Evolutionary conservation across 1,284 basidiomycete genomes (phyloP), one percentile per base, ranked within the genome.

Genomic region (Caloboletus inedulis): DNA sequence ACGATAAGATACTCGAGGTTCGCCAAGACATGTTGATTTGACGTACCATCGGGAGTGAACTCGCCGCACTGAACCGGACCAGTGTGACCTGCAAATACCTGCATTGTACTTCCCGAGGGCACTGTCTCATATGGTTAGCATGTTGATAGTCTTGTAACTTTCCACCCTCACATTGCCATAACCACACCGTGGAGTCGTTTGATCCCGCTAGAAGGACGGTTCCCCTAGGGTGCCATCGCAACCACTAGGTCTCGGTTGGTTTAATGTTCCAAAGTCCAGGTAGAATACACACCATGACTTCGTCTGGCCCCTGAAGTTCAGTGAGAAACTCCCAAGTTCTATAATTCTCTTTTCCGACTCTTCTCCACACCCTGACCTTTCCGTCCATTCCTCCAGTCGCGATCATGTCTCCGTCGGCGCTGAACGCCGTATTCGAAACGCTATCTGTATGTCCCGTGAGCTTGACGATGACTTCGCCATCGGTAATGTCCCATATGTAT

Each of bases 301-400:
- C 96, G 71, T 97, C 94, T 13, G 93, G 92, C 3, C 94, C 95
- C 64, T 95, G 89, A 45, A 98, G 74, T 68, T 90, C 90, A 8
- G 91, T 93, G 66, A 97, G 74, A 69, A 98, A 95, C 69, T 94
- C 92, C 94, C 96, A 99, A 48, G 75, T 79, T 56, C 75, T 80
- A 73, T 84, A 94, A 53, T 86, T 75, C 43, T 86, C 84, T 55
- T 77, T 84, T 13, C 84, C 85, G 13, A 91, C 87, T 62, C 89
- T 79, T 68, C 87, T 76, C 95, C 95, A 99, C 52, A 99, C 76
- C 57, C 94, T 80, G 21, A 98, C 87, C 64, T 85, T 87, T 9
- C 97, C 96, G 66, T 99, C 96, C 93, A 99, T 98, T 1, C 96
- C 95, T 18, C 94, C 96, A 0, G 94, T 98, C 13, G 96, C 87